Conservation (phyloP, 2,329 filamentous ascomycete genomes). For the Aspergillus fischeri region DNA sequence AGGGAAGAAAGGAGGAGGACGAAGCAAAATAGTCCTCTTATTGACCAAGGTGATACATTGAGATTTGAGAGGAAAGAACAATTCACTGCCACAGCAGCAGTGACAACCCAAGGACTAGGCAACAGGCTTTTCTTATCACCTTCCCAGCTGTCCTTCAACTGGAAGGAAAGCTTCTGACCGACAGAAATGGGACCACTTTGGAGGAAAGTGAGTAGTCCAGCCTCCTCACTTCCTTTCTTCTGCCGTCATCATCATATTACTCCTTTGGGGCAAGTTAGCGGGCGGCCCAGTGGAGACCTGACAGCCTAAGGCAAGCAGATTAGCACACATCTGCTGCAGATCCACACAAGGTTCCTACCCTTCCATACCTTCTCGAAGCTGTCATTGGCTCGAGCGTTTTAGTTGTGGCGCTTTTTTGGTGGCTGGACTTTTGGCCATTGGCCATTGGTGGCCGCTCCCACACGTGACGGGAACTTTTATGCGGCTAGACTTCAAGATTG, state of each 20-base stretch:
- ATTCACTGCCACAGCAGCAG: not conserved
- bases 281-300: not conserved
- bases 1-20: constrained; percentile 62
- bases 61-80: not conserved
- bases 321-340: not conserved
- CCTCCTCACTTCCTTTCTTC: not conserved
- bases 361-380: not conserved
- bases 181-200: not conserved
- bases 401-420: not conserved
- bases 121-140: not conserved
- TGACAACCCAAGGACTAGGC: not conserved
- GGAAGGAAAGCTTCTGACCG: not conserved
- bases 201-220: not conserved
- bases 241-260: not conserved
- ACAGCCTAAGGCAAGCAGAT: not conserved
- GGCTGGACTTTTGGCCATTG: not conserved
- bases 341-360: not conserved
- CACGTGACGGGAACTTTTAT: not conserved
- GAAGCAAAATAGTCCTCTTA: not conserved
- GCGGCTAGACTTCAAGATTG: not conserved
- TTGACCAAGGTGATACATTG: not conserved
- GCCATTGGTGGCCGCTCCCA: not conserved
- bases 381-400: not conserved
- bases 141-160: not conserved
- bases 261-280: not conserved